Evolutionary conservation across 768 basidiomycete species (phyloP).

Genomic region (Paxillus rubicundulus): DNA sequence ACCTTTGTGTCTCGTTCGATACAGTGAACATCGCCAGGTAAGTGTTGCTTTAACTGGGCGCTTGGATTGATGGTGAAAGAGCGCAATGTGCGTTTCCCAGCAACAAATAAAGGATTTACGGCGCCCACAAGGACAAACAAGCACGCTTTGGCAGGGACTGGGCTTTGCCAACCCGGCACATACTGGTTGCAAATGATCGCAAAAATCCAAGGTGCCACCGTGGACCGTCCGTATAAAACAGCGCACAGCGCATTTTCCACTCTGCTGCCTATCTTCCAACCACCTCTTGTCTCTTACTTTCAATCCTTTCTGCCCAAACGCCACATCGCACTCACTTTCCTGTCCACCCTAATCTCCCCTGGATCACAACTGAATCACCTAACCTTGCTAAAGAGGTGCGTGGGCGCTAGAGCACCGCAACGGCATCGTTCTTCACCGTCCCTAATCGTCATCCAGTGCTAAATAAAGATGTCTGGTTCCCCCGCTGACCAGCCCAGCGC

Average conservation of each 20-base stretch:
- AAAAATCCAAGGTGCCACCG: conserved; percentile 26
- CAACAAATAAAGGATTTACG: conserved; percentile 30
- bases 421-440: background rate
- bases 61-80: conserved; percentile 4
- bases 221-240: conserved; percentile 28
- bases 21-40: conserved; percentile 6
- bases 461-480: conserved; percentile 15
- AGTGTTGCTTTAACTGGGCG: background rate
- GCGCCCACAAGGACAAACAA: conserved; percentile 51
- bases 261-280: conserved; percentile 1
- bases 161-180: conserved; percentile 15
- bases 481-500: background rate
- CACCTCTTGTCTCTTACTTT: background rate
- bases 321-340: background rate
- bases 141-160: conserved; percentile 30
- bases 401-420: background rate
- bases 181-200: conserved; percentile 33
- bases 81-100: conserved; percentile 19
- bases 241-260: background rate
- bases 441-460: conserved; percentile 4
- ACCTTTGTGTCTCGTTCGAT: conserved; percentile 8
- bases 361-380: background rate
- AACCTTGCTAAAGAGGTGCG: background rate
- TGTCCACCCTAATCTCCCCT: background rate
- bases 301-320: background rate